Evolutionary conservation across 1,284 basidiomycete species (phyloP).

Genomic region (Stygiomarasmius scandens): DNA sequence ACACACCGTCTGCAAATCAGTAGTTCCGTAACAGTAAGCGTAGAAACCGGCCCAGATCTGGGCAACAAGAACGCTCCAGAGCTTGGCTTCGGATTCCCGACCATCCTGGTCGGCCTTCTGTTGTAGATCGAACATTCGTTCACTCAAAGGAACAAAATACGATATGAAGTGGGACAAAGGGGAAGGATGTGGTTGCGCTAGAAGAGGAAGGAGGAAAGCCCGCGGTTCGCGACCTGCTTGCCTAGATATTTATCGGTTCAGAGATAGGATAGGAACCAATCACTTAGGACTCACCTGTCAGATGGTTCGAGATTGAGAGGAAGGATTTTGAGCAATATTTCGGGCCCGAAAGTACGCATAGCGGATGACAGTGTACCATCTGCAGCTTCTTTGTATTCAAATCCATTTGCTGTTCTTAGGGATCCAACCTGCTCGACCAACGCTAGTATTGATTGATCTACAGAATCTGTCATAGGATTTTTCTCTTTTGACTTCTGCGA

Average conservation of each 20-base stretch:
- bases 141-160: conserved; percentile 93
- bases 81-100: conserved; percentile 84
- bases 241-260: conserved; percentile 37
- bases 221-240: conserved; percentile 69
- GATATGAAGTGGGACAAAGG: conserved; percentile 84
- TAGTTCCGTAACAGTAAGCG: conserved; percentile 74
- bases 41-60: conserved; percentile 94
- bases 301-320: conserved; percentile 87
- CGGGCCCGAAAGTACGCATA: conserved; percentile 87
- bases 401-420: conserved; percentile 77
- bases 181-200: conserved; percentile 83
- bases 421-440: conserved; percentile 79
- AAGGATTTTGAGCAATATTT: conserved; percentile 72
- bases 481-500: conserved; percentile 41
- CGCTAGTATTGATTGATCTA: conserved; percentile 66
- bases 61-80: conserved; percentile 90
- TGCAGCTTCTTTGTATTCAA: conserved; percentile 90
- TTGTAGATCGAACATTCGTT: conserved; percentile 89
- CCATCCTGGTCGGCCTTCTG: conserved; percentile 73
- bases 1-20: conserved; percentile 58
- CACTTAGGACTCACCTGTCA: conserved; percentile 60
- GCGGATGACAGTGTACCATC: conserved; percentile 83
- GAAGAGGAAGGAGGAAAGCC: conserved; percentile 91
- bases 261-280: background rate
- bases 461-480: conserved; percentile 62